Percentiles rank a stretch among this genome's conserved stretches.
phyloP scores from a whole-genome alignment of 768 basidiomycete genomes.

The Rhodotorula paludigena region DNA sequence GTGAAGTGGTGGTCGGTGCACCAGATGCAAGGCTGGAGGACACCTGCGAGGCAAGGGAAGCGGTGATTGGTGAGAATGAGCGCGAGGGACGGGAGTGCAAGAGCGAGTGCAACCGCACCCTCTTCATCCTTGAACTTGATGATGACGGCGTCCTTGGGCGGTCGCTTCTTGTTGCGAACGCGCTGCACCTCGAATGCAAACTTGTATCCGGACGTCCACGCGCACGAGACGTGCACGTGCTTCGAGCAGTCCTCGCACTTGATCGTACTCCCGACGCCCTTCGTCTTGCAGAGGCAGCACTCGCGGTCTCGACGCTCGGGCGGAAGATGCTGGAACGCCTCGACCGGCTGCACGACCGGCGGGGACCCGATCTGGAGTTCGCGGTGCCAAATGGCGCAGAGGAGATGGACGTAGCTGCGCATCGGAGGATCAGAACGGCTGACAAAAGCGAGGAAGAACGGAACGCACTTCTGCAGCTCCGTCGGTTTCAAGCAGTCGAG shows the following conservation, averaged over 20 bases:
- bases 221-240: slow-evolving; percentile 83
- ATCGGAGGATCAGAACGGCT: neutral
- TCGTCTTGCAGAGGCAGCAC: slow-evolving; percentile 68
- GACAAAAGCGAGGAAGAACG: too few species aligned
- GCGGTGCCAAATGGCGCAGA: slow-evolving; percentile 81
- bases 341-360: slow-evolving; percentile 65
- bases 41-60: slow-evolving; percentile 67
- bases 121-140: slow-evolving; percentile 34
- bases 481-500: slow-evolving; percentile 41
- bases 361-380: slow-evolving; percentile 81
- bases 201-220: slow-evolving; percentile 73
- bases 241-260: slow-evolving; percentile 75
- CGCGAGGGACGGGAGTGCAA: neutral
- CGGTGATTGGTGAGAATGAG: neutral
- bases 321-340: slow-evolving; percentile 70
- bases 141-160: slow-evolving; percentile 13
- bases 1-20: slow-evolving; percentile 68
- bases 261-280: slow-evolving; percentile 67
- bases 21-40: slow-evolving; percentile 69
- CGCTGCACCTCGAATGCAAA: slow-evolving; percentile 91
- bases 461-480: slow-evolving; percentile 35
- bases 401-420: slow-evolving; percentile 58
- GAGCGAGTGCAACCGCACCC: slow-evolving; percentile 5
- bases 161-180: slow-evolving; percentile 51
- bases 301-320: slow-evolving; percentile 48